Evolutionary conservation across 345 rosid genomes (phyloP), one percentile per base, ranked within the genome.

Genomic region (Erysimum cheiranthoides): DNA sequence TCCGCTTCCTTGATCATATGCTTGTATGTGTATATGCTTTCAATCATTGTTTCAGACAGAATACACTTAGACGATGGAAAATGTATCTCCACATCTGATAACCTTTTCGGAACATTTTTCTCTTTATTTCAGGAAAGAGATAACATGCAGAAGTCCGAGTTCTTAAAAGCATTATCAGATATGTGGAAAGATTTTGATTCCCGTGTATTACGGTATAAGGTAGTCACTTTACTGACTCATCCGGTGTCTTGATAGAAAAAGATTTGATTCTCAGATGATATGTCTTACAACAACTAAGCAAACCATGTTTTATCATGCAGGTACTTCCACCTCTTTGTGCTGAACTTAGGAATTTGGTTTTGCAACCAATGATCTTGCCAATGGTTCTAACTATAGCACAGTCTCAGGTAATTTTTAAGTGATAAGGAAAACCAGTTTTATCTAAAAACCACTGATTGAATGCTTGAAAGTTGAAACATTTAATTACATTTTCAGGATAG

Each of bases 121-220:
- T 40, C 74, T 75, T 68, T 59, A 50, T 70, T 82, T 71, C 84
- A 95, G 99, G 99, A 86, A 85, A 83, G 98, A 82, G 98, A 95
- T 66, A 95, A 95, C 79, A 86, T 89, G 94, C 99, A 92, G 85
- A 95, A 95, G 82, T 86, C 99, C n/a, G 99, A 95, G 80, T 95
- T 95, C 78, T 78, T 95, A 77, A 95, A 95, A 86, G 99, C 98
- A 61, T 84, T 95, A 70, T 86, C 97, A 79, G 97, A 90, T 79
- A 95, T 95, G 98, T 95, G 99, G 99, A 95, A 92, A 85, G 98
- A 90, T 66, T 95, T 95, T 81, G 99, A 89, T 75, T 82, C 93
- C 17, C 99, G 99, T 78, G 97, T 95, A 42, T 78, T 95, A 86
- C 98, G 89, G 67, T 95, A 87, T 76, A 95, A 95, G 99, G 99